Evolutionary conservation across 2,329 filamentous ascomycete genomes (phyloP).

Genomic region (Botrytis cinerea): DNA sequence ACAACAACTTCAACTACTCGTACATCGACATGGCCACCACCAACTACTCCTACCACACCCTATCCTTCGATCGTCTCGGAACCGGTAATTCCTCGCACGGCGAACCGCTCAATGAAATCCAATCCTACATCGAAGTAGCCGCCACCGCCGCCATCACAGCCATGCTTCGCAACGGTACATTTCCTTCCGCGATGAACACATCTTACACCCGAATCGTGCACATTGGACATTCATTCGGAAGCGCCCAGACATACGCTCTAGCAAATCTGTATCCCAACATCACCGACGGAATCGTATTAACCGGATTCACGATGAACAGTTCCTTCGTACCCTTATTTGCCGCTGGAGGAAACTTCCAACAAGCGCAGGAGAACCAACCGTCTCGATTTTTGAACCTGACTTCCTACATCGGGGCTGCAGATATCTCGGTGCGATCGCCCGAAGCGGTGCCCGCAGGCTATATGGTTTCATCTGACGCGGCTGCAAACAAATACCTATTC

Average conservation of each 20-base stretch:
- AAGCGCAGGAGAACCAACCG: not conserved
- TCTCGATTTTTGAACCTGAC: not conserved
- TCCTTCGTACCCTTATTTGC: not conserved
- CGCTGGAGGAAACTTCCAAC: not conserved
- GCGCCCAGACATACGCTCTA: not conserved
- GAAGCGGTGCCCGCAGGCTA: not conserved
- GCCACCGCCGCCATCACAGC: slow-evolving; percentile 22
- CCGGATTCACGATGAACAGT: not conserved
- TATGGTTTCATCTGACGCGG: not conserved
- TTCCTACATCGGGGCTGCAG: no score
- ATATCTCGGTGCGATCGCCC: not conserved
- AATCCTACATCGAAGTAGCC: slow-evolving; percentile 24
- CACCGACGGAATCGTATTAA: not conserved
- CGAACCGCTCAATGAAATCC: slow-evolving; percentile 28
- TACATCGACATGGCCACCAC: slow-evolving; percentile 19
- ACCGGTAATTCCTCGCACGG: slow-evolving; percentile 24
- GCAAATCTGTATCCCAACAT: not conserved
- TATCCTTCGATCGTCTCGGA: slow-evolving; percentile 32
- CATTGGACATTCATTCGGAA: not conserved
- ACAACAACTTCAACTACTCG: slow-evolving; percentile 24
- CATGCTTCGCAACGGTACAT: slow-evolving; percentile 14
- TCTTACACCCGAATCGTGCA: not conserved
- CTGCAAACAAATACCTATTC: not conserved
- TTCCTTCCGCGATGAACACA: not conserved
- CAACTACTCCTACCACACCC: slow-evolving; percentile 24